Percentiles rank a stretch among this genome's conserved stretches.
Conservation (phyloP, 441 rosid genomes). For the Gossypium trilobum region DNA sequence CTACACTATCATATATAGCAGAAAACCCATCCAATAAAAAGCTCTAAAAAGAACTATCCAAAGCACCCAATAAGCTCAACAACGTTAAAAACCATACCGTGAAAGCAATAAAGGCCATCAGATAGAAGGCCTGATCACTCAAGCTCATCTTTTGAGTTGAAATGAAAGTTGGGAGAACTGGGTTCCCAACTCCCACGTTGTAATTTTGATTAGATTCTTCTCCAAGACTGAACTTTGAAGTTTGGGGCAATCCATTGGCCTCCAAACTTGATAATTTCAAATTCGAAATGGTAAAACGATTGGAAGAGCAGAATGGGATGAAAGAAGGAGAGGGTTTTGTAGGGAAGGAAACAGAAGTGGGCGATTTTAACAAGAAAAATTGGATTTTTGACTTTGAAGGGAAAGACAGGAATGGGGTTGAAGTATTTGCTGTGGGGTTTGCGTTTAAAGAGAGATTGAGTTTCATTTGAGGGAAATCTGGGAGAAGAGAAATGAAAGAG, state of each 20-base stretch:
- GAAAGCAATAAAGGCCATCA: slow-evolving; percentile 66
- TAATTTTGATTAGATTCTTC: slow-evolving; percentile 28
- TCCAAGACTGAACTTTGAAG: slow-evolving; percentile 20
- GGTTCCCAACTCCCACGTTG: slow-evolving; percentile 39
- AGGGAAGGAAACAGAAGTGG: slow-evolving; percentile 5
- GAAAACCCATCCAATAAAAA: not conserved
- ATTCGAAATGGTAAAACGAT: slow-evolving; percentile 12
- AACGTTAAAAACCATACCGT: slow-evolving; percentile 36
- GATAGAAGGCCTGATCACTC: slow-evolving; percentile 65
- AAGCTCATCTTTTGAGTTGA: slow-evolving; percentile 37
- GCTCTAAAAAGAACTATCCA: slow-evolving; percentile 3
- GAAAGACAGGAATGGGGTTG: slow-evolving; percentile 18
- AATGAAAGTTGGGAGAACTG: slow-evolving; percentile 33
- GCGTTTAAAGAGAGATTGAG: slow-evolving; percentile 16
- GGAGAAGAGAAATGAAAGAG: not conserved
- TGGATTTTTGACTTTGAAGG: slow-evolving; percentile 10
- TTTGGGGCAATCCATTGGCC: slow-evolving; percentile 17
- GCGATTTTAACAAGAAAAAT: slow-evolving; percentile 19
- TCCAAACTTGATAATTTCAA: not conserved
- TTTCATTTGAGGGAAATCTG: slow-evolving; percentile 28
- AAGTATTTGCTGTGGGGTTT: slow-evolving; percentile 16
- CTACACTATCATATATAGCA: not conserved
- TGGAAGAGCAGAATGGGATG: slow-evolving; percentile 26
- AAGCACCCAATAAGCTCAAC: not conserved
- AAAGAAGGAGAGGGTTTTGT: slow-evolving; percentile 19